Conservation (phyloP, 1,284 basidiomycete genomes). For the Lentinus polychrous region DNA sequence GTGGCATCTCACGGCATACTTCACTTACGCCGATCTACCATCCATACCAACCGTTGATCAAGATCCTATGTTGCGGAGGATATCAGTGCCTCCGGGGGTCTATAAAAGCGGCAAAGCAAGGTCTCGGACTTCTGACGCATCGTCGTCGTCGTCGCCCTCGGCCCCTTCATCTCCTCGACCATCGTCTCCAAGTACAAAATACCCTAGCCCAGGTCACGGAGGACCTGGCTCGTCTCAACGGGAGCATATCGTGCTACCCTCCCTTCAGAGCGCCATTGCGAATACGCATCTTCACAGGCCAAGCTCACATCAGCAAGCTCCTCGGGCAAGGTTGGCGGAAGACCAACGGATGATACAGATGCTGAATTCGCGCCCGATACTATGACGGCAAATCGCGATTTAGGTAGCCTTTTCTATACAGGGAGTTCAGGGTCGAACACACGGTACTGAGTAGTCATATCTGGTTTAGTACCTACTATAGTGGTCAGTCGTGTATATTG, state of each 20-base stretch:
- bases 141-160: constrained; percentile 19
- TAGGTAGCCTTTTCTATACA: neutral
- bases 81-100: constrained; percentile 48
- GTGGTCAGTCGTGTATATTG: neutral
- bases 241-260: constrained; percentile 21
- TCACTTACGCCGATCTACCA: constrained; percentile 54
- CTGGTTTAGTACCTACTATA: neutral
- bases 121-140: constrained; percentile 34
- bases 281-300: constrained; percentile 16
- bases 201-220: constrained; percentile 15
- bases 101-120: constrained; percentile 56
- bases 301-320: constrained; percentile 23
- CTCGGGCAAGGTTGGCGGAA: constrained; percentile 43
- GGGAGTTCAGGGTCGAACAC: no score
- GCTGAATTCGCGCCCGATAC: constrained; percentile 41
- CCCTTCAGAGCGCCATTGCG: constrained; percentile 21
- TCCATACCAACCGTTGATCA: constrained; percentile 51
- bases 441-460: neutral
- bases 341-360: constrained; percentile 59
- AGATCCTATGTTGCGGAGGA: constrained; percentile 42
- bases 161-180: constrained; percentile 19
- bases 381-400: constrained; percentile 15
- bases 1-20: constrained; percentile 60
- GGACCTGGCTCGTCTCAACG: constrained; percentile 14
- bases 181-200: constrained; percentile 12